These are phyloP conservation scores for Penicillium thymicola DNA, from an alignment of 2,329 filamentous ascomycete species.

Conservation along the genomic window DNA sequence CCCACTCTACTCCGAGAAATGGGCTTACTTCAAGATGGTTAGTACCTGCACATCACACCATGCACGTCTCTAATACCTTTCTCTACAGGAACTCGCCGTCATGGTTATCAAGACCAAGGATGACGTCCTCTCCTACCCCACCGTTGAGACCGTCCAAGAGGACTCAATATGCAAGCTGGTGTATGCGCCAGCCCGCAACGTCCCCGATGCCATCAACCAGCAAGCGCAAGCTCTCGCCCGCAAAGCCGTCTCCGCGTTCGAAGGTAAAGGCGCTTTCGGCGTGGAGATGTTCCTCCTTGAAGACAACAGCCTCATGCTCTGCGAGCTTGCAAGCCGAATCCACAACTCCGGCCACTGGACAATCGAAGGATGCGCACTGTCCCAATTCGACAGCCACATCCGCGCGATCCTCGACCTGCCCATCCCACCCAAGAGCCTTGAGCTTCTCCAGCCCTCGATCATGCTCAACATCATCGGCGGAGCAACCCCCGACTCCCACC, in stretches of 20 bases:
- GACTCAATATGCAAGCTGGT: constrained; percentile 93
- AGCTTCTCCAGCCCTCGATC: constrained; percentile 48
- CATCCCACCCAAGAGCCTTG: constrained; percentile 51
- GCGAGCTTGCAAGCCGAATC: constrained; percentile 78
- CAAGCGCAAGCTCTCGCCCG: constrained; percentile 73
- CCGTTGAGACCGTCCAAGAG: constrained; percentile 91
- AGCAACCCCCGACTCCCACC: constrained; percentile 61
- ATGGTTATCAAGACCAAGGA: constrained; percentile 93
- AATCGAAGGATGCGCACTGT: constrained; percentile 85
- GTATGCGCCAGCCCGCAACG: constrained; percentile 75
- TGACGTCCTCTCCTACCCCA: constrained; percentile 71
- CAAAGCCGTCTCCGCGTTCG: constrained; percentile 73
- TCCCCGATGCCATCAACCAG: constrained; percentile 58
- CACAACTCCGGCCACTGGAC: constrained; percentile 96
- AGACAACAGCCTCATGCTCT: constrained; percentile 70
- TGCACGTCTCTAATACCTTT: not conserved
- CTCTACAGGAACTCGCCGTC: constrained; percentile 69
- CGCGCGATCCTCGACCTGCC: constrained; percentile 74
- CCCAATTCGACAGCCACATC: constrained; percentile 89
- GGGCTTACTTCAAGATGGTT: constrained; percentile 72
- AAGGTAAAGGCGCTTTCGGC: constrained; percentile 89
- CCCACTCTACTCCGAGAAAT: constrained; percentile 84
- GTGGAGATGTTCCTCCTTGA: constrained; percentile 91
- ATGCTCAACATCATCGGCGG: constrained; percentile 58
- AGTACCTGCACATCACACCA: not conserved